Base-by-base conservation (phyloP, 176 grass and related monocot genomes). In the Carex scoparia region DNA sequence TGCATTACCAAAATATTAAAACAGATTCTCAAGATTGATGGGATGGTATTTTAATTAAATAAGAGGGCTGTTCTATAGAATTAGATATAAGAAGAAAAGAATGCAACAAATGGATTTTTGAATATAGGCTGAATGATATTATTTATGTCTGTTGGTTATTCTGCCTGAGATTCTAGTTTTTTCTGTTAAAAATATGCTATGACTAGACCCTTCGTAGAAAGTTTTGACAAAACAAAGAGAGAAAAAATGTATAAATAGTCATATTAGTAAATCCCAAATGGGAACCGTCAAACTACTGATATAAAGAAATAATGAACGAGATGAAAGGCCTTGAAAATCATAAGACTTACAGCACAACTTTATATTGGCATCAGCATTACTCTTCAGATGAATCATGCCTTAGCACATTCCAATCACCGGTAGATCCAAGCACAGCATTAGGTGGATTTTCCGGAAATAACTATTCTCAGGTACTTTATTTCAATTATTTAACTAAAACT, bases 401-500 rank as follows among this genome's bases (percentile, higher is more conserved):
- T 87, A 95, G 96, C 78, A 81, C 91, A 84, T 95, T 98, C 81
- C 80, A 88, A 73, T 87, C 96, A 60, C 96, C 96, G 42, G 27
- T 98, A 65, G 96, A 98, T 89, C 96, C 96, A 81, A 94, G 91
- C 87, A 95, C 88, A 78, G 71, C 89, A 83, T 83, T 98, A 75
- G 96, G 96, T 76, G 96, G 96, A 84, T 98, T 95, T 90, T 84
- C 87, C 61, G 96, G 91, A 88, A 95, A 35, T 62, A 89, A 98
- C 85, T 98, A 90, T 88, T 89, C 89, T 35, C 87, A 95, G 96
- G 96, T 98, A 90, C 75, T 68, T n/a, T 65, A 48, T 86, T 75
- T 61, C 19, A 32, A 67, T 61, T 86, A 44, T 87, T 46, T 35
- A 55, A 57, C 74, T 58, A 56, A 56, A 79, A 33, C 13, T 42